Percentiles rank a stretch among this genome's conserved stretches.
Evolutionary conservation across 345 rosid genomes (phyloP).

Genomic region (Eucalyptus decipiens): DNA sequence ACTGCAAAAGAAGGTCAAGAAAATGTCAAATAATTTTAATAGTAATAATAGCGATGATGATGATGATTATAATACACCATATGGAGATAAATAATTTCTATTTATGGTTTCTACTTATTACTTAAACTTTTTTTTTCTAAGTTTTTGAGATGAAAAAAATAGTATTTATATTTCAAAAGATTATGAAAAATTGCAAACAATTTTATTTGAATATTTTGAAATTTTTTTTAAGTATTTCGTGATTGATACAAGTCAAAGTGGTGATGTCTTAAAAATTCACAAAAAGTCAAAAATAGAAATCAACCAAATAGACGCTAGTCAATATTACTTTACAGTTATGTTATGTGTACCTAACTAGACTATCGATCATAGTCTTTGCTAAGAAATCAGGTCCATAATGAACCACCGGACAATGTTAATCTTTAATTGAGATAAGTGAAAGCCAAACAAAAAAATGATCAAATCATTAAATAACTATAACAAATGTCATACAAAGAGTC

Average conservation of each 20-base stretch:
- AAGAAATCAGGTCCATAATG: not conserved
- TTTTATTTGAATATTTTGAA: not conserved
- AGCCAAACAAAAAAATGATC: not conserved
- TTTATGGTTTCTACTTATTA: not conserved
- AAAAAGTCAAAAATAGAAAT: not conserved
- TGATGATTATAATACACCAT: not conserved
- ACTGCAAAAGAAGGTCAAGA: too few relatives aligned
- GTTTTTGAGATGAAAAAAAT: not conserved
- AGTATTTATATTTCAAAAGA: not conserved
- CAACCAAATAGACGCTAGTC: not conserved
- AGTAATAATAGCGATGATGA: too few relatives aligned
- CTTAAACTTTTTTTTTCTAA: too few relatives aligned
- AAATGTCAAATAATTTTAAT: too few relatives aligned
- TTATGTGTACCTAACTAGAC: not conserved
- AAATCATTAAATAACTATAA: not conserved
- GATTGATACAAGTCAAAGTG: not conserved
- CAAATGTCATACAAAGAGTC: not conserved
- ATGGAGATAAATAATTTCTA: not conserved
- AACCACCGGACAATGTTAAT: not conserved
- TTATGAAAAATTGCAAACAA: not conserved
- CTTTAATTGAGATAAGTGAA: not conserved
- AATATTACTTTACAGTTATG: too few relatives aligned
- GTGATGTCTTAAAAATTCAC: not conserved
- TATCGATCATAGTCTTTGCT: not conserved
- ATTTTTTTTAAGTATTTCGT: not conserved